Base-by-base conservation (phyloP, 2,329 filamentous ascomycete species). In the Fusarium annulatum region DNA sequence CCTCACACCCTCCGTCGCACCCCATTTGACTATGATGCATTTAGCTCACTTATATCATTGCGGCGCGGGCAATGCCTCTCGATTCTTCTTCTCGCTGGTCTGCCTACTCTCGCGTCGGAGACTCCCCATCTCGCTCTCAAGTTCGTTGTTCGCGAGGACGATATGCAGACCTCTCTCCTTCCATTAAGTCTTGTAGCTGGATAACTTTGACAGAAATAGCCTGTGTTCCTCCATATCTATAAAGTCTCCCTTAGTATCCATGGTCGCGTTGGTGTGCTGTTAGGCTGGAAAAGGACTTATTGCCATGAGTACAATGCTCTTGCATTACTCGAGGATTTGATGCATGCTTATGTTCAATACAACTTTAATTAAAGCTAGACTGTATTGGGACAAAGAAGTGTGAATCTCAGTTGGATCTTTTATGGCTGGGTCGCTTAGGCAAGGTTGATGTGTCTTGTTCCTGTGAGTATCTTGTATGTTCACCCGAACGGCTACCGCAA, bases 311-410 rank as follows among this genome's bases (percentile, higher is more conserved):
- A 18, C 18, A 5, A 23, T 23, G 26, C 15, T 7, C 18, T 21
- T 3, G 3, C 7, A 28, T 7, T 28, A 14, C 18, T 48, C 10
- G 19, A 48, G 18, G 8, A 7, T 4, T 7, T 10, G 12, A 21
- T 11, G 6, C 19, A 15, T 7, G 15, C 7, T 3, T 10, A 10
- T 15, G 26, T 21, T 28, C 3, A 15, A 15, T 15, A 5, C 3
- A 9, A 10, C 1, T 10, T 41, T 15, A 21, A 1, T 41, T 15
- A 21, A 1, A 1, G 2, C 6, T 10, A 10, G 19, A 11, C 14
- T 16, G 9, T 6, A 10, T 30, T 48, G 7, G 6, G 0, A n/a
- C 1, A 15, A n/a, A 3, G 16, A 11, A 7, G 6, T 30, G 14
- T 1, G 12, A 16, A 48, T 21, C 14, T 30, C 14, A 5, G 9